Evolutionary conservation across 495 filamentous ascomycete genomes (phyloP), one percentile per base, ranked within the genome.

Genomic region (Talaromyces proteolyticus): DNA sequence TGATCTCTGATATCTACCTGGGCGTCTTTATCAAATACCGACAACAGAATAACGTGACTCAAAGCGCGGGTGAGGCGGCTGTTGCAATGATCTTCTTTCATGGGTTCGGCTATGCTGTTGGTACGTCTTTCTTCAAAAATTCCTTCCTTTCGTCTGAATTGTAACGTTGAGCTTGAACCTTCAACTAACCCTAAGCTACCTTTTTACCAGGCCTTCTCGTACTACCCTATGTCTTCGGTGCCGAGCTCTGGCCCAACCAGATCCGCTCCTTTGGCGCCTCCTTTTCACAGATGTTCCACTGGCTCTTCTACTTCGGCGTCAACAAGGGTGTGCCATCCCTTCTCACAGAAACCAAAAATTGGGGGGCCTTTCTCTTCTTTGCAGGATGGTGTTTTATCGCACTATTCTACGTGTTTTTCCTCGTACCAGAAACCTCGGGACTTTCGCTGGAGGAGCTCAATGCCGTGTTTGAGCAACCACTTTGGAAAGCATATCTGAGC

Each of bases 341-440:
- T 2, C 38, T 59, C 12, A 1, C 26, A 2, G 19, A n/a, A 2
- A 52, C 46, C 2, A 11, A 59, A 26, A 54, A 59, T 14, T 59
- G 57, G 57, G 57, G 57, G 6, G 57, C 57, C 3, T 59, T 59
- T 42, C 14, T 59, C 17, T 59, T 59, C 44, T 59, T 59, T 41
- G 57, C 57, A 3, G 51, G 20, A 1, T 59, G 54, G 51, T 59
- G 54, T 25, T 20, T 38, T 14, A 24, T 45, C 5, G 57, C 54
- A 7, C 20, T 56, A 22, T 4, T 59, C 14, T 59, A 59, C 18
- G 34, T 40, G 3, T 59, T 49, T 47, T 52, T 58, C 6, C 22
- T 45, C 3, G 43, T 45, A 3, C 43, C 43, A 6, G 43, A 45
- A 23, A 45, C 43, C 8, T 21, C 43, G 14, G 43, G 43, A 6